Evolutionary conservation across 768 basidiomycete species (phyloP).

Genomic region (Boletales sp.): DNA sequence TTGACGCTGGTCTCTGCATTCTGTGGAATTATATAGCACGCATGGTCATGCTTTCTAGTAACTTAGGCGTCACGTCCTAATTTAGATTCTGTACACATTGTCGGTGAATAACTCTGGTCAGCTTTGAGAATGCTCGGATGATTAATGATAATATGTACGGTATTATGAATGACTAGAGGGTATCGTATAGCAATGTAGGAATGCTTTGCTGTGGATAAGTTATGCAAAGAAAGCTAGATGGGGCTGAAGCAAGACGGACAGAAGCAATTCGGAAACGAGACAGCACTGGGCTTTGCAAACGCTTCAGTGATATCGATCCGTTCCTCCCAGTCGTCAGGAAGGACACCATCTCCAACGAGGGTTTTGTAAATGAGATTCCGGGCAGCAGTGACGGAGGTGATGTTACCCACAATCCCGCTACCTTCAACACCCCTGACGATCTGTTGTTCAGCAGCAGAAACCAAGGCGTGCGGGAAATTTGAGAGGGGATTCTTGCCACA

Average conservation of each 20-base stretch:
- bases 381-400: conserved; percentile 43
- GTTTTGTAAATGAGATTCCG: conserved; percentile 43
- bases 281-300: conserved; percentile 14
- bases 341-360: conserved; percentile 21
- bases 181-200: background rate
- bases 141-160: too few species aligned
- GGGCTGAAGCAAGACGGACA: conserved; percentile 45
- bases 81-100: background rate
- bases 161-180: background rate
- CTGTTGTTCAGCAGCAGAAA: conserved; percentile 48
- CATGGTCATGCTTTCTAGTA: conserved; percentile 3
- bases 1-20: conserved; percentile 2
- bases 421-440: conserved; percentile 44
- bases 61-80: conserved; percentile 10
- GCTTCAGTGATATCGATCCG: conserved; percentile 21
- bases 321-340: conserved; percentile 43
- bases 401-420: conserved; percentile 52
- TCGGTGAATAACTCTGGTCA: background rate
- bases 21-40: background rate
- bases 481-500: conserved; percentile 1
- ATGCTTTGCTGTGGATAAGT: background rate
- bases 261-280: conserved; percentile 25
- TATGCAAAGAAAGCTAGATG: conserved; percentile 30
- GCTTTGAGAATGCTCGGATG: too few species aligned
- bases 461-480: conserved; percentile 35